phyloP scores from a whole-genome alignment of 2,329 filamentous ascomycete species.

The Bimuria novae-zelandiae region DNA sequence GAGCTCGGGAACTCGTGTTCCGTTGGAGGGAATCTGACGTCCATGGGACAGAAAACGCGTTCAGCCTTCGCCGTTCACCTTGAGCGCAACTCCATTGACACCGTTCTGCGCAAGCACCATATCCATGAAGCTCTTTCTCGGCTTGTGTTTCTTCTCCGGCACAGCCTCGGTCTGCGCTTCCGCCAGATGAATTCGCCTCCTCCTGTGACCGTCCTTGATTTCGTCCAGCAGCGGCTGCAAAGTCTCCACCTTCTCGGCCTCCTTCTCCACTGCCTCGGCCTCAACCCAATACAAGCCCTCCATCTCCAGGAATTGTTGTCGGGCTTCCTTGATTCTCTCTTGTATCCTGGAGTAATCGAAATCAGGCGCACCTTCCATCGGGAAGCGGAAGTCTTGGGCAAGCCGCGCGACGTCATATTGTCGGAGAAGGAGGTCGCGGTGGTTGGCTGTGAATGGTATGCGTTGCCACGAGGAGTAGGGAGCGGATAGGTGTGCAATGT shows the following conservation, averaged over 20 bases:
- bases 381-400: slow-evolving; percentile 45
- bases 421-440: slow-evolving; percentile 43
- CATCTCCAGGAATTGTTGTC: slow-evolving; percentile 44
- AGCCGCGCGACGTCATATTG: slow-evolving; percentile 46
- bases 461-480: slow-evolving; percentile 45
- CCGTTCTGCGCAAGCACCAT: slow-evolving; percentile 34
- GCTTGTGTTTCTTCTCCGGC: slow-evolving; percentile 35
- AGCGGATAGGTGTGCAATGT: slow-evolving; percentile 37
- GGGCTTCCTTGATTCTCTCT: slow-evolving; percentile 41
- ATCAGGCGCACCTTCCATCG: slow-evolving; percentile 44
- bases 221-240: slow-evolving; percentile 36
- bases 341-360: slow-evolving; percentile 45
- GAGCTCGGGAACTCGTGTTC: not conserved
- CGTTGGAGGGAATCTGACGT: too few species aligned
- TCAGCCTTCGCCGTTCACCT: slow-evolving; percentile 35
- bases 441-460: slow-evolving; percentile 38
- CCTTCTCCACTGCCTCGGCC: slow-evolving; percentile 30
- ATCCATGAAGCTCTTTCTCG: slow-evolving; percentile 45
- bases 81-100: slow-evolving; percentile 23
- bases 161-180: slow-evolving; percentile 21
- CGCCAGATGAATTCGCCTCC: slow-evolving; percentile 30
- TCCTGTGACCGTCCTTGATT: slow-evolving; percentile 33
- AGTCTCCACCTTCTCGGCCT: slow-evolving; percentile 36
- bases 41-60: not conserved
- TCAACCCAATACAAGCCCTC: slow-evolving; percentile 47